Conservation (phyloP, 192 early-diverging fungal genomes). For the Umbelopsis vinacea region DNA sequence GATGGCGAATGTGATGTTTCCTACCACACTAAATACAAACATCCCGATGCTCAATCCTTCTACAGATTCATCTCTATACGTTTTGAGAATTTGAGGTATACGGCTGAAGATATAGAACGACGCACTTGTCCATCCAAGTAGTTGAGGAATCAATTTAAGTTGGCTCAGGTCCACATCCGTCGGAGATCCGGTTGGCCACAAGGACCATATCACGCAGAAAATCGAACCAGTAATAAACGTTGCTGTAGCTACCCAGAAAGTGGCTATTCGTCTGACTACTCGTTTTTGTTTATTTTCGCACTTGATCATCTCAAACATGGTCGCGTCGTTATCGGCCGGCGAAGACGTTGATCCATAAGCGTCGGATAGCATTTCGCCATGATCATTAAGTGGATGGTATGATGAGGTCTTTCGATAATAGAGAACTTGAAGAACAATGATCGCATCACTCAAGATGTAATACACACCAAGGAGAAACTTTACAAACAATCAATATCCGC, state of each 20-base stretch:
- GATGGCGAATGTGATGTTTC: conserved; percentile 67
- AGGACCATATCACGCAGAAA: background rate
- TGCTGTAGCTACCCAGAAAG: background rate
- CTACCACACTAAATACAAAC: conserved; percentile 85
- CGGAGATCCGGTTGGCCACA: conserved; percentile 2
- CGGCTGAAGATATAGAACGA: conserved; percentile 72
- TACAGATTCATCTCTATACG: conserved; percentile 68
- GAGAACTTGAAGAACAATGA: conserved; percentile 65
- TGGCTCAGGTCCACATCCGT: conserved; percentile 26
- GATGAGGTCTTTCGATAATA: conserved; percentile 61
- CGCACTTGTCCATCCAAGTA: conserved; percentile 78
- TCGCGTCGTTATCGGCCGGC: background rate
- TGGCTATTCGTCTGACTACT: background rate
- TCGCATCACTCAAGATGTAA: conserved; percentile 72
- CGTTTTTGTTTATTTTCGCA: conserved; percentile 16
- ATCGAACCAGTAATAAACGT: background rate
- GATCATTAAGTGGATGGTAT: background rate
- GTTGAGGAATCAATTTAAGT: conserved; percentile 54
- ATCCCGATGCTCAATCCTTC: conserved; percentile 80
- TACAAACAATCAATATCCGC: background rate
- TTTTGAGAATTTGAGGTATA: conserved; percentile 85
- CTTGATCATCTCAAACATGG: background rate
- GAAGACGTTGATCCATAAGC: background rate
- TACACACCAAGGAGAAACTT: conserved; percentile 70
- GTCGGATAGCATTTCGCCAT: background rate